Evolutionary conservation across 345 rosid genomes (phyloP).

Genomic region (Noccaea bulbosa): DNA sequence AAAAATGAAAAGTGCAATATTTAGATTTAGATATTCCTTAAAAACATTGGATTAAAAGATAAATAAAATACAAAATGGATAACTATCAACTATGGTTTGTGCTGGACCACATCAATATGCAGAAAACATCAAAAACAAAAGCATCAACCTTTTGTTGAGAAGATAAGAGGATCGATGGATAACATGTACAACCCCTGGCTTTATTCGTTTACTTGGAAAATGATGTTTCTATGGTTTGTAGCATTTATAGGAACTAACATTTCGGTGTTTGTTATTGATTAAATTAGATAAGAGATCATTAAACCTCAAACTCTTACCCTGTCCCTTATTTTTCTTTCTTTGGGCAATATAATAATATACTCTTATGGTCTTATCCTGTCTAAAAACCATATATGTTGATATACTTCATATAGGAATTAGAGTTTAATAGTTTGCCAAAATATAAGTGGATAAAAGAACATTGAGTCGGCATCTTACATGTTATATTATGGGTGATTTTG

Average conservation of each 20-base stretch:
- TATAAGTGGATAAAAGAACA: neutral
- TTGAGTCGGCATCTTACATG: neutral
- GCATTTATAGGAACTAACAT: constrained; percentile 10
- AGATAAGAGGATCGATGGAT: constrained; percentile 41
- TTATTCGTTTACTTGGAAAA: constrained; percentile 35
- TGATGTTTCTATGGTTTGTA: constrained; percentile 30
- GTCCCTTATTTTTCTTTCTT: no score
- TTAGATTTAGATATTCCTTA: neutral
- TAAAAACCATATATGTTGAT: neutral
- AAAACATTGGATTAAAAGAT: neutral
- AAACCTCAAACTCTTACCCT: neutral
- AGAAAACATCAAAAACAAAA: constrained; percentile 39
- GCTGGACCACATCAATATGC: constrained; percentile 44
- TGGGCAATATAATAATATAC: no score
- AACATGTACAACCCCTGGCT: constrained; percentile 35
- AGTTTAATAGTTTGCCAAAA: neutral
- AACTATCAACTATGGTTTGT: constrained; percentile 29
- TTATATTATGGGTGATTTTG: no score
- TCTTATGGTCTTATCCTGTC: neutral
- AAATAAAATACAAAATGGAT: constrained; percentile 13
- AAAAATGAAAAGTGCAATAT: neutral
- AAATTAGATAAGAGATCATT: constrained; percentile 20
- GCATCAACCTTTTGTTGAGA: constrained; percentile 43
- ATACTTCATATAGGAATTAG: neutral
- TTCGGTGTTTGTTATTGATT: neutral